Conservation (phyloP, 164 flowering plant species). For the Vitis amurensis region DNA sequence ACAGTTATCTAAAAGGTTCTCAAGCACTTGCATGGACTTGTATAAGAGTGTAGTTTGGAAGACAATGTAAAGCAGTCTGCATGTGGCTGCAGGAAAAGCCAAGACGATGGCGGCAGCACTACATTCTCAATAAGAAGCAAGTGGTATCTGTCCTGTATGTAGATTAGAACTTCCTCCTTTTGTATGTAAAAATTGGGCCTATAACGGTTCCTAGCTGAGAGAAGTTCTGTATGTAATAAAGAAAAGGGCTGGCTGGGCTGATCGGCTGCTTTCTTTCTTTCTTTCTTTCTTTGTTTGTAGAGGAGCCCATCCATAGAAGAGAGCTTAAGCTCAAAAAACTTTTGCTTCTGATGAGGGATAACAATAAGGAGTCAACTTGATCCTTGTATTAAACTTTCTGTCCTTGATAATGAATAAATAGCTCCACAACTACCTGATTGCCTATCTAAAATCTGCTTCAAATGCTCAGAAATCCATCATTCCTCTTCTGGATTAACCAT, state of each 20-base stretch:
- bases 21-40: neutral
- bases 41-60: neutral
- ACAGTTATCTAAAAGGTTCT: slow-evolving; percentile 44
- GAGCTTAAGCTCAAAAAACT: neutral
- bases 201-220: neutral
- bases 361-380: too few relatives aligned
- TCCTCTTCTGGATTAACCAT: too few relatives aligned
- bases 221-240: too few relatives aligned
- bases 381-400: too few relatives aligned
- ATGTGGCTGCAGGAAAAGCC: neutral
- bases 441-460: too few relatives aligned
- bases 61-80: neutral
- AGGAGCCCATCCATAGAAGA: neutral
- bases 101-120: neutral
- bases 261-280: neutral
- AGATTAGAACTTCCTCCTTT: neutral
- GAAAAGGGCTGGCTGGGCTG: neutral
- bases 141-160: too few relatives aligned
- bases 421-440: too few relatives aligned
- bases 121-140: neutral
- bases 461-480: too few relatives aligned
- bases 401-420: too few relatives aligned
- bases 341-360: neutral
- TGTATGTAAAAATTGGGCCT: neutral
- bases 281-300: neutral